Evolutionary conservation across 2,329 filamentous ascomycete species (phyloP), one percentile per base, ranked within the genome.

Genomic region (Microcera coccophila): DNA sequence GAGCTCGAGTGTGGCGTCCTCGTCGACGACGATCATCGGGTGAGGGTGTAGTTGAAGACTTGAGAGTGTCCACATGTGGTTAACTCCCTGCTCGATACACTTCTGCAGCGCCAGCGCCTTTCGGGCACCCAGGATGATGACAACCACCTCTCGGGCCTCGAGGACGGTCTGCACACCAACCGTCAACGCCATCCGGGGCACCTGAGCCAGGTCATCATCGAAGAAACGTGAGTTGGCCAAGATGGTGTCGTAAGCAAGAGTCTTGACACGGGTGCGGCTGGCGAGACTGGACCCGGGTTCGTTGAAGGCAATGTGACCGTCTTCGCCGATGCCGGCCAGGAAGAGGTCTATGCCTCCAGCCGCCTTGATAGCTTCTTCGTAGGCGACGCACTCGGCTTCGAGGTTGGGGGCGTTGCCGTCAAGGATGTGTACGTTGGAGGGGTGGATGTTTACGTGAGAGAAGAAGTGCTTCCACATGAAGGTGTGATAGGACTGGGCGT

Each of bases 391-490:
- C 66, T 93, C 88, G 31, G 80, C 81, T 52, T 84, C 81, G 3
- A 89, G 78, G 60, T 88, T 85, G 12, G 77, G 69, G 1, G 87
- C 86, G 61, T 90, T 91, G 58, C 87, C 87, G 61, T 91, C 81
- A 29, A 91, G 78, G 58, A 93, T 89, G 68, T 94, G 83, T 62
- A 93, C 88, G 63, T 91, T 90, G 59, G 78, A 76, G 4, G 88
- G 88, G 52, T 82, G 78, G 55, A 93, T 84, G 61, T 94, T 87
- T 56, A 93, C 83, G 55, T 81, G 87, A 33, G 85, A 87, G 74
- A 94, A 94, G 74, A 94, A 89, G 69, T 93, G 78, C 68, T 86
- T 87, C 78, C 90, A 94, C 88, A 94, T 93, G 73, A 93, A 94
- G 52, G 83, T 87, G 71, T 94, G 88, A 68, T 94, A 94, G 58